These are phyloP conservation scores for Dinochytrium kinnereticum DNA, from an alignment of 371 early-diverging fungal genomes.

Conservation along the genomic window DNA sequence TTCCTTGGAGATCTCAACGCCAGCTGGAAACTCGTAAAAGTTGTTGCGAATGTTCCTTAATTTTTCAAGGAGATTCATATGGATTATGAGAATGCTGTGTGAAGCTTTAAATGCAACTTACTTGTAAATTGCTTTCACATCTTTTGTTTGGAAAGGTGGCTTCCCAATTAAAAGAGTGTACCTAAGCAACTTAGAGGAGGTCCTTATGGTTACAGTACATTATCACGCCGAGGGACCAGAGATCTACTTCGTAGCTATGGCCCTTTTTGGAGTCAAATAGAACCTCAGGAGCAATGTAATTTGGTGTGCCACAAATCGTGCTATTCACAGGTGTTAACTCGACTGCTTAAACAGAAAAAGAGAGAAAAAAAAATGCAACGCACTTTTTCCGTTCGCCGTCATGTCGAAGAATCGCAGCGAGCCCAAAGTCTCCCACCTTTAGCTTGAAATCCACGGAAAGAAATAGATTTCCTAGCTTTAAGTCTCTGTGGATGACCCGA, in stretches of 20 bases:
- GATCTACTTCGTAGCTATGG: conserved; percentile 96
- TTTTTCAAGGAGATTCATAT: too few relatives aligned
- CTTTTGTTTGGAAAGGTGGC: conserved; percentile 95
- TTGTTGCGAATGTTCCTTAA: conserved; percentile 79
- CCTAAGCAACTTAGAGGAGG: conserved; percentile 53
- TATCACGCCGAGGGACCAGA: conserved; percentile 98
- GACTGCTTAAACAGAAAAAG: neutral
- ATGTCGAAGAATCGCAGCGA: conserved; percentile 80
- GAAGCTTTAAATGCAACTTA: conserved; percentile 19
- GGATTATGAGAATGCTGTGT: too few relatives aligned
- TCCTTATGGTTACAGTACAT: conserved; percentile 63
- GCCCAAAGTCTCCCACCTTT: conserved; percentile 98
- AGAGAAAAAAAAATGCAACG: conserved; percentile 6
- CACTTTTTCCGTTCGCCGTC: conserved; percentile 90
- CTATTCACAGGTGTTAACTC: conserved; percentile 44
- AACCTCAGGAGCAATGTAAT: conserved; percentile 99
- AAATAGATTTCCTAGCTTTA: conserved; percentile 97
- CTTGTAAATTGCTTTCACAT: conserved; percentile 84
- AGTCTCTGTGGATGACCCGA: conserved; percentile 93
- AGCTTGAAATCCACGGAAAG: conserved; percentile 81
- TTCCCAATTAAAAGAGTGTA: conserved; percentile 92
- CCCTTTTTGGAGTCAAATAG: conserved; percentile 81
- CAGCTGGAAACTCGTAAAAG: conserved; percentile 79
- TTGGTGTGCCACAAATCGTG: conserved; percentile 98
- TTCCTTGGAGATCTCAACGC: conserved; percentile 67